Evolutionary conservation across 805 yeast genomes (phyloP).

Genomic region (Saccharomycopsis fermentans): DNA sequence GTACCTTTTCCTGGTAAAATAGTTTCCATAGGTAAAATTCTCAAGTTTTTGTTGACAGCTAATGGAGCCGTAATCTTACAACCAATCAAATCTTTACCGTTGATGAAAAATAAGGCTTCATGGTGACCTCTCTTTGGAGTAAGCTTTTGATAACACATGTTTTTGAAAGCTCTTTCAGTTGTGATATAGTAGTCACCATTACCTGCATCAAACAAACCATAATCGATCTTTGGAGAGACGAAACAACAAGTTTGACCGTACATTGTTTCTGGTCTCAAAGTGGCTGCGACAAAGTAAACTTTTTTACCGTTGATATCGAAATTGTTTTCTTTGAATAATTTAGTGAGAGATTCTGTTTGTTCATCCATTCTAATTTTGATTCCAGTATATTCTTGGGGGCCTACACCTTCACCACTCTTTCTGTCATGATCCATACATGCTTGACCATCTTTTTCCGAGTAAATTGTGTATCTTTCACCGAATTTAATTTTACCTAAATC

Average conservation of each 20-base stretch:
- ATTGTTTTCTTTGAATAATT: slow-evolving; percentile 39
- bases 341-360: slow-evolving; percentile 47
- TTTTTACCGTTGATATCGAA: slow-evolving; percentile 43
- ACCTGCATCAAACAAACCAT: slow-evolving; percentile 86
- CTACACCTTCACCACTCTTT: slow-evolving; percentile 92
- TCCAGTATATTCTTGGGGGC: slow-evolving; percentile 93
- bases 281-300: slow-evolving; percentile 84
- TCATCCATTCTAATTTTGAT: slow-evolving; percentile 71
- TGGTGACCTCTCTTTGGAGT: slow-evolving; percentile 83
- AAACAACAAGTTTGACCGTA: slow-evolving; percentile 98
- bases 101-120: slow-evolving; percentile 45
- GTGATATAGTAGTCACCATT: slow-evolving; percentile 65
- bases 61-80: slow-evolving; percentile 81
- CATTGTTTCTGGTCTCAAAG: slow-evolving; percentile 98
- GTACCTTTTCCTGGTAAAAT: slow-evolving; percentile 94
- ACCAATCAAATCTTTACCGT: slow-evolving; percentile 74
- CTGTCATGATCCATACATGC: slow-evolving; percentile 99
- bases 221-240: slow-evolving; percentile 87
- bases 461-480: slow-evolving; percentile 96
- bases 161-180: slow-evolving; percentile 92
- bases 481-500: slow-evolving; percentile 86
- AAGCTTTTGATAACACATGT: slow-evolving; percentile 90
- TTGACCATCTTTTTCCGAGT: slow-evolving; percentile 96
- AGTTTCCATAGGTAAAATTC: slow-evolving; percentile 95
- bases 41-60: slow-evolving; percentile 55